These are phyloP conservation scores for Avicennia marina DNA, from an alignment of 257 asterid genomes.

Conservation along the genomic window DNA sequence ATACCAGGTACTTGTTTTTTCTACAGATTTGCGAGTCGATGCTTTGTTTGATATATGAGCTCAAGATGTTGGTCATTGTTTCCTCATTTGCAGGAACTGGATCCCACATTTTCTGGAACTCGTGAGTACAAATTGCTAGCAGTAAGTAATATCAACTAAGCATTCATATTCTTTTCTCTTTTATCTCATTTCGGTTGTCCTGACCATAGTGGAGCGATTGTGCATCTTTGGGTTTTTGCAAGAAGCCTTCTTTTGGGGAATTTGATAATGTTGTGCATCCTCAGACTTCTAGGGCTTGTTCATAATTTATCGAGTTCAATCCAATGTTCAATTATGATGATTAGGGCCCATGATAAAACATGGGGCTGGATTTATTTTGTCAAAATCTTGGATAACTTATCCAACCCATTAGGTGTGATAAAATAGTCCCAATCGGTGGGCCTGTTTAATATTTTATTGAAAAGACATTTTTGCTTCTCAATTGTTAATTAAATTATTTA, in stretches of 20 bases:
- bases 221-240: conserved; percentile 2
- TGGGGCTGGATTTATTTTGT: no score
- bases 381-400: no score
- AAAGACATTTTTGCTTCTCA: no score
- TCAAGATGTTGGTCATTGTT: conserved; percentile 9
- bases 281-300: background rate
- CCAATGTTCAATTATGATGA: no score
- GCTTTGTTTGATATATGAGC: conserved; percentile 2
- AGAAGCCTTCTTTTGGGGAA: no score
- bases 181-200: background rate
- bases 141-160: conserved; percentile 37
- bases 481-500: no score
- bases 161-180: conserved; percentile 3
- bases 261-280: background rate
- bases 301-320: no score
- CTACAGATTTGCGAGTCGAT: conserved; percentile 2
- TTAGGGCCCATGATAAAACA: no score
- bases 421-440: no score
- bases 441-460: no score
- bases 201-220: background rate
- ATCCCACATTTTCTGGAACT: conserved; percentile 94
- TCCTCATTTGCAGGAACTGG: conserved; percentile 61
- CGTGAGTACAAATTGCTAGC: conserved; percentile 76
- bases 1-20: conserved; percentile 58
- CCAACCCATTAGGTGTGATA: no score